These are phyloP conservation scores for Sporothrix brasiliensis DNA, from an alignment of 2,329 filamentous ascomycete genomes.

Conservation along the genomic window DNA sequence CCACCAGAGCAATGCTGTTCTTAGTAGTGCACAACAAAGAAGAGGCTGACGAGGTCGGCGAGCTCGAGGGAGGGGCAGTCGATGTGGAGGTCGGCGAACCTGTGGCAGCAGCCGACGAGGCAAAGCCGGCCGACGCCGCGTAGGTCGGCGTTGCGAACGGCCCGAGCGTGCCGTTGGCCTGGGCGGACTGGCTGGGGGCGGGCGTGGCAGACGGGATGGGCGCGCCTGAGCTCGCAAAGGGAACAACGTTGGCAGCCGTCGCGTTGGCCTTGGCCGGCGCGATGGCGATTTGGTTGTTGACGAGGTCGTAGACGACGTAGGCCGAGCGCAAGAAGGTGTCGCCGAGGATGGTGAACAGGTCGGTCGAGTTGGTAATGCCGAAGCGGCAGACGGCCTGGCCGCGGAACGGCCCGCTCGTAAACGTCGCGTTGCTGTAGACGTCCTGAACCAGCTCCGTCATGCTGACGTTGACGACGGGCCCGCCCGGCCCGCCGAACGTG, in stretches of 20 bases:
- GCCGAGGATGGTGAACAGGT: constrained; percentile 53
- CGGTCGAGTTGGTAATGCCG: constrained; percentile 57
- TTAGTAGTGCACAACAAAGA: background rate
- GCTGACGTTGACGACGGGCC: constrained; percentile 55
- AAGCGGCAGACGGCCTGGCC: constrained; percentile 57
- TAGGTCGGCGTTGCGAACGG: constrained; percentile 42
- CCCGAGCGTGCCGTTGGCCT: constrained; percentile 39
- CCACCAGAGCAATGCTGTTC: background rate
- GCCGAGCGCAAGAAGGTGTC: constrained; percentile 63
- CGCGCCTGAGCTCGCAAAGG: constrained; percentile 54
- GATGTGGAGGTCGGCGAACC: background rate
- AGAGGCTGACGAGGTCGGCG: background rate
- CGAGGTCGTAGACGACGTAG: constrained; percentile 62
- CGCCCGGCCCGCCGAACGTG: constrained; percentile 53
- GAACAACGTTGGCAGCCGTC: constrained; percentile 52
- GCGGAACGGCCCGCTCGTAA: constrained; percentile 48
- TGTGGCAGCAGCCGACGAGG: constrained; percentile 5
- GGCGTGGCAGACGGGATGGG: constrained; percentile 54
- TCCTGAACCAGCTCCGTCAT: constrained; percentile 60
- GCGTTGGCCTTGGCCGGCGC: constrained; percentile 60
- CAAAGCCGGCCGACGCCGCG: constrained; percentile 46
- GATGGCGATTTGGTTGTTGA: constrained; percentile 59
- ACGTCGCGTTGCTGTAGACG: constrained; percentile 43
- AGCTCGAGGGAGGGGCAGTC: background rate
- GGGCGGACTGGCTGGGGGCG: constrained; percentile 46